Conservation (phyloP, 495 filamentous ascomycete species). For the Pseudevernia furfuracea region DNA sequence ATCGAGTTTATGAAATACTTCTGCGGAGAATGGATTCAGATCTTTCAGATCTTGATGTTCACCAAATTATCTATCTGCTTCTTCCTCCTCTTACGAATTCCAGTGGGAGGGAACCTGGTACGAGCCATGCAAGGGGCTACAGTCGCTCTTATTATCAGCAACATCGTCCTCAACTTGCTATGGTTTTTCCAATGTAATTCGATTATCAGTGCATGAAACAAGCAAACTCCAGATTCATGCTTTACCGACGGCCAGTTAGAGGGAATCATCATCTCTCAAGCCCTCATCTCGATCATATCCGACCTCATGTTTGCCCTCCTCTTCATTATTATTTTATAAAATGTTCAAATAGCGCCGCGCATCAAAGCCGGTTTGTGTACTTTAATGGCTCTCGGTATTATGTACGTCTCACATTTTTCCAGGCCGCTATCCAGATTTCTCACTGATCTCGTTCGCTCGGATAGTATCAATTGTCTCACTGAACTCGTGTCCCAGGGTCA, state of each 20-base stretch:
- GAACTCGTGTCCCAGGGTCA: conserved; percentile 58
- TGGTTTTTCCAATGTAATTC: conserved; percentile 23
- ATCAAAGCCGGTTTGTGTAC: conserved; percentile 33
- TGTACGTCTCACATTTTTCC: conserved; percentile 21
- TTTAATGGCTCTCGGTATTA: conserved; percentile 35
- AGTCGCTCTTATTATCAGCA: conserved; percentile 15
- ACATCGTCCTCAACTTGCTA: conserved; percentile 19
- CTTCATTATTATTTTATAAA: conserved; percentile 33
- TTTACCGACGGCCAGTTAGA: conserved; percentile 22
- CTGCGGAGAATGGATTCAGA: conserved; percentile 24
- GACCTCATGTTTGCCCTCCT: conserved; percentile 34
- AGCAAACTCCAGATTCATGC: conserved; percentile 17
- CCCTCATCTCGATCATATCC: conserved; percentile 24
- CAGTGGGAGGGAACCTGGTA: conserved; percentile 16
- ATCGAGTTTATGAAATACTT: conserved; percentile 18
- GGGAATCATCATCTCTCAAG: conserved; percentile 26
- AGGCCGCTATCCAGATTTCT: not conserved
- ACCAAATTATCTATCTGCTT: conserved; percentile 27
- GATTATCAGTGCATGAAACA: conserved; percentile 19
- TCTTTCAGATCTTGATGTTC: conserved; percentile 23
- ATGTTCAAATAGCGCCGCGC: conserved; percentile 27
- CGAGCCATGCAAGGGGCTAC: conserved; percentile 17
- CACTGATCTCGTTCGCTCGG: not conserved
- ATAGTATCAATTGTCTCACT: conserved; percentile 43
- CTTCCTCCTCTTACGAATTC: conserved; percentile 21